Evolutionary conservation across 495 filamentous ascomycete genomes (phyloP).

Genomic region (Chaetomium fimeti): DNA sequence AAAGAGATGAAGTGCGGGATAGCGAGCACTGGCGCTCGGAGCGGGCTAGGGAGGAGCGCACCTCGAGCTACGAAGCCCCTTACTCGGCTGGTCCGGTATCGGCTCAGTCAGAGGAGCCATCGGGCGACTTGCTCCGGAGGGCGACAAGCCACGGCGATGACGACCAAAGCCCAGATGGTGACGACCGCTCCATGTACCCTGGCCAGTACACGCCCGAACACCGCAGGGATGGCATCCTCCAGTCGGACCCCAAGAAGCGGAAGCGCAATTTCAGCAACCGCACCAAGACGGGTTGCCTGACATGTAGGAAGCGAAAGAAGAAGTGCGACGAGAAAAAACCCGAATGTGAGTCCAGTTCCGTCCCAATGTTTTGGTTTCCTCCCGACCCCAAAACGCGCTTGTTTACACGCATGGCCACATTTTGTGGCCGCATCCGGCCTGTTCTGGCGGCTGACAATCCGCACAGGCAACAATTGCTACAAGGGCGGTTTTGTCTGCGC

Average conservation of each 20-base stretch:
- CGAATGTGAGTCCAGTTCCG: slow-evolving; percentile 63
- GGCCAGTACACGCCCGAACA: slow-evolving; percentile 48
- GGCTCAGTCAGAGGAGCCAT: slow-evolving; percentile 48
- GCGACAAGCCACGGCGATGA: slow-evolving; percentile 42
- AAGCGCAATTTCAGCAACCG: slow-evolving; percentile 93
- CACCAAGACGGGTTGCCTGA: slow-evolving; percentile 97
- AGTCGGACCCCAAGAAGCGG: slow-evolving; percentile 73
- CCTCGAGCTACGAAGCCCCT: slow-evolving; percentile 44
- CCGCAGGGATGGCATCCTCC: slow-evolving; percentile 51
- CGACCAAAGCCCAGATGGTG: slow-evolving; percentile 50
- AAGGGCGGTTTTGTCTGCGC: slow-evolving; percentile 90
- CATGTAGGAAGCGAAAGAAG: slow-evolving; percentile 92
- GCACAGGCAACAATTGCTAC: slow-evolving; percentile 82
- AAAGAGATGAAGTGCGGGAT: slow-evolving; percentile 35
- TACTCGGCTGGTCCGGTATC: slow-evolving; percentile 43
- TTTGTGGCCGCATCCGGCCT: slow-evolving; percentile 22
- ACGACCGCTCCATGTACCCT: slow-evolving; percentile 44
- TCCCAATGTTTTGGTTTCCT: slow-evolving; percentile 14
- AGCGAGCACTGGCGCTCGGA: slow-evolving; percentile 47
- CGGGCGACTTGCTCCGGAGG: slow-evolving; percentile 42
- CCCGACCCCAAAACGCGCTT: slow-evolving; percentile 2
- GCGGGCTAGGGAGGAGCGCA: slow-evolving; percentile 43
- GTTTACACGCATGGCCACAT: slow-evolving; percentile 24
- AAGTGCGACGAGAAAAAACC: slow-evolving; percentile 97
- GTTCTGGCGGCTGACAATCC: slow-evolving; percentile 22